These are phyloP conservation scores for Abelmoschus esculentus DNA, from an alignment of 345 rosid genomes.

Conservation along the genomic window DNA sequence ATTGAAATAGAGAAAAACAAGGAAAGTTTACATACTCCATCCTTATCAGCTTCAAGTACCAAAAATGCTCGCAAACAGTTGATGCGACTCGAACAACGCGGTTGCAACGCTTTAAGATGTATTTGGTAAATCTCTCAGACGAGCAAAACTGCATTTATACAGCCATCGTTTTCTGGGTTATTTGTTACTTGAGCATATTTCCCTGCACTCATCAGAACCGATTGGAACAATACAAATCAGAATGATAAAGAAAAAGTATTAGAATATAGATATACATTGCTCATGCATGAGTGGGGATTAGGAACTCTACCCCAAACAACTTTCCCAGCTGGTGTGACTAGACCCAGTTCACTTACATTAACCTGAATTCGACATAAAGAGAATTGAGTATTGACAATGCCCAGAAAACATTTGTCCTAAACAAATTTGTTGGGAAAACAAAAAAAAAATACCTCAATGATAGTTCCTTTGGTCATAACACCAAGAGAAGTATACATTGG, in stretches of 20 bases:
- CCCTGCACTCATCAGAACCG: constrained; percentile 38
- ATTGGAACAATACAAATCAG: background rate
- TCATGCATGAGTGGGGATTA: background rate
- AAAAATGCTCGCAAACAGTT: background rate
- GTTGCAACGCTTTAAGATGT: background rate
- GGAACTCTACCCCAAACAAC: constrained; percentile 78
- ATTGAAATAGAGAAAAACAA: background rate
- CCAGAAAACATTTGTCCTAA: background rate
- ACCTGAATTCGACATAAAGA: constrained; percentile 40
- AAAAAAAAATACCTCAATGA: constrained; percentile 56
- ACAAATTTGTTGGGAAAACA: background rate
- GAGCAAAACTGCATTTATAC: constrained; percentile 77
- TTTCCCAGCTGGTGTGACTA: constrained; percentile 88
- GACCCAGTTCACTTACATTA: constrained; percentile 88
- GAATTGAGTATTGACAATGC: background rate
- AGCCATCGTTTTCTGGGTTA: constrained; percentile 88
- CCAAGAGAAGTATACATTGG: constrained; percentile 87
- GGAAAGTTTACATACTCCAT: background rate
- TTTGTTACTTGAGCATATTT: constrained; percentile 92
- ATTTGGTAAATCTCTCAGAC: constrained; percentile 34
- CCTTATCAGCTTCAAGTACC: background rate
- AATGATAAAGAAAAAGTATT: background rate
- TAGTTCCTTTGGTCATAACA: constrained; percentile 81
- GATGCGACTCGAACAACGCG: background rate
- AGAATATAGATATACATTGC: background rate